Evolutionary conservation across 495 filamentous ascomycete species (phyloP).

Genomic region (Podospora australis): DNA sequence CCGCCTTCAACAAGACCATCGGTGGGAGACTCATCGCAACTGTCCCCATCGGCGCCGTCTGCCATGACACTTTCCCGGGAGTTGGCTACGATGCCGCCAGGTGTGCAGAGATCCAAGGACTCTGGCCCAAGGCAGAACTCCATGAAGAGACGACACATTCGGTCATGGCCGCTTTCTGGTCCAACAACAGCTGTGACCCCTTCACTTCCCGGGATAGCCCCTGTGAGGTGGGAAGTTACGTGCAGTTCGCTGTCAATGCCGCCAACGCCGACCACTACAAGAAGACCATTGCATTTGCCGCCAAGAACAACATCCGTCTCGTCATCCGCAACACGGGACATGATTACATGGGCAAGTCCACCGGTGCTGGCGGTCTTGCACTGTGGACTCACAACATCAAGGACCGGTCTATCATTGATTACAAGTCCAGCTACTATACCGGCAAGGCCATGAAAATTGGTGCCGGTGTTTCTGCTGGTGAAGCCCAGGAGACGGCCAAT

Average conservation of each 20-base stretch:
- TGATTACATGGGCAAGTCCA: background rate
- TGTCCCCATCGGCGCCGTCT: background rate
- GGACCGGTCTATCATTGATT: background rate
- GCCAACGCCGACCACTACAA: background rate
- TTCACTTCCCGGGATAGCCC: background rate
- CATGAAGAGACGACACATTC: background rate
- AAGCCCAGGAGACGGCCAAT: background rate
- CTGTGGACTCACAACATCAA: background rate
- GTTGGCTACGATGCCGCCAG: background rate
- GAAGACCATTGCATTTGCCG: background rate
- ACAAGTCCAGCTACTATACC: background rate
- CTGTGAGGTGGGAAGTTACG: background rate
- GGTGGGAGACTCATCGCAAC: background rate
- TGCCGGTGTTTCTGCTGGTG: background rate
- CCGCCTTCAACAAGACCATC: background rate
- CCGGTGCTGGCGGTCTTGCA: background rate
- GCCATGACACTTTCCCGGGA: background rate
- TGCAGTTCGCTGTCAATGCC: background rate
- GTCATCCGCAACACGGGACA: background rate
- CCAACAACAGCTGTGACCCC: background rate
- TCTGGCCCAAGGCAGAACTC: background rate
- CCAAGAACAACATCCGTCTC: background rate
- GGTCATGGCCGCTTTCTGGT: background rate
- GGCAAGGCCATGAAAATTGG: background rate
- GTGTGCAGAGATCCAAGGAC: background rate